These are phyloP conservation scores for Choricystis sp. DNA, from an alignment of 139 green algal species.

Conservation along the genomic window DNA sequence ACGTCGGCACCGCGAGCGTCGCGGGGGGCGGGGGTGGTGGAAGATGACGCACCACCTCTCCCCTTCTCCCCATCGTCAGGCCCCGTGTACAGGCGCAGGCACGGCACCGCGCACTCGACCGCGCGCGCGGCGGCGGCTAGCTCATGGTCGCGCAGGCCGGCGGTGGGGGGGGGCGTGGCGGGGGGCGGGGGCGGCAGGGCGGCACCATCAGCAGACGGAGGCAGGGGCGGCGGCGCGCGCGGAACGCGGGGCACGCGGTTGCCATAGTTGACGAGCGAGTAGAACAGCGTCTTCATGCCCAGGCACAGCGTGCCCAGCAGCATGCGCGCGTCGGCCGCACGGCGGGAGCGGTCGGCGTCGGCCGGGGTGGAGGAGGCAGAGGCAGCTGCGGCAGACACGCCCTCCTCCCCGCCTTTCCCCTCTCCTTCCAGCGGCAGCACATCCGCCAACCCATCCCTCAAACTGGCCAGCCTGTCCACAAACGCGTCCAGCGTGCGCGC, in stretches of 20 bases:
- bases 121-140: constrained; percentile 7
- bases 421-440: constrained; percentile 7
- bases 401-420: neutral
- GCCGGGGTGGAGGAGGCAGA: constrained; percentile 1
- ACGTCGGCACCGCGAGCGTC: constrained; percentile 23
- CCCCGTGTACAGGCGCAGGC: constrained; percentile 11
- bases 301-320: constrained; percentile 41
- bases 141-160: constrained; percentile 11
- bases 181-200: neutral
- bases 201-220: neutral
- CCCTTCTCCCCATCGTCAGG: constrained; percentile 3
- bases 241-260: no score
- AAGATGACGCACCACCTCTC: no score
- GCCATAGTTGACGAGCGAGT: constrained; percentile 37
- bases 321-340: constrained; percentile 8
- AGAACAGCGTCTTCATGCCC: constrained; percentile 50
- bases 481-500: constrained; percentile 66
- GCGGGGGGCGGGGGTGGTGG: neutral
- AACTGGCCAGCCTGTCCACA: constrained; percentile 46
- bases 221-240: neutral
- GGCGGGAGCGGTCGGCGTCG: constrained; percentile 6
- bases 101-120: constrained; percentile 14
- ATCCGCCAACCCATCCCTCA: constrained; percentile 17
- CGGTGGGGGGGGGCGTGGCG: constrained; percentile 5
- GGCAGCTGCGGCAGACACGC: neutral